Conservation (phyloP, 139 green algal genomes). For the Ettlia oleoabundans region DNA sequence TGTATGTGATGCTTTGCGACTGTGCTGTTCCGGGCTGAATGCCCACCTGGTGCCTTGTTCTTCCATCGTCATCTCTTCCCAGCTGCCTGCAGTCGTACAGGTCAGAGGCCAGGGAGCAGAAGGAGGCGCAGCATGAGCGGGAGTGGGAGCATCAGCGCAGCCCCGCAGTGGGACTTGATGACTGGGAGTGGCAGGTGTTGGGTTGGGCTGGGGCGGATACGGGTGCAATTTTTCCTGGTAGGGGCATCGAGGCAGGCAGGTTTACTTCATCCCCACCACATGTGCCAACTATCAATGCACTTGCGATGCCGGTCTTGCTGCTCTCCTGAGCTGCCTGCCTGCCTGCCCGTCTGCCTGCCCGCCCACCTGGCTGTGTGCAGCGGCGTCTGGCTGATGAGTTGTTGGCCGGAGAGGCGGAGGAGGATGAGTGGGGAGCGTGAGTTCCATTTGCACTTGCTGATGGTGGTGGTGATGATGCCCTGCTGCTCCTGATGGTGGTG, state of each 20-base stretch:
- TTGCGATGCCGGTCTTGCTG: no score
- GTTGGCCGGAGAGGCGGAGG: slow-evolving; percentile 18
- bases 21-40: no score
- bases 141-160: slow-evolving; percentile 1
- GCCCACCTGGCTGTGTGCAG: not conserved
- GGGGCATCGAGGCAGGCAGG: no score
- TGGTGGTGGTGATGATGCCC: no score
- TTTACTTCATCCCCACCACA: no score
- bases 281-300: no score
- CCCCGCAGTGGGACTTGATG: not conserved
- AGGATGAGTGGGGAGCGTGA: slow-evolving; percentile 37
- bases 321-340: not conserved
- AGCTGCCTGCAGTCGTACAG: slow-evolving; percentile 2
- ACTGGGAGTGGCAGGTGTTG: slow-evolving; percentile 21
- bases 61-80: not conserved
- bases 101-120: not conserved
- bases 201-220: no score
- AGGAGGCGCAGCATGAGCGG: slow-evolving; percentile 1
- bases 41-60: not conserved
- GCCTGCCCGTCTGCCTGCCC: not conserved
- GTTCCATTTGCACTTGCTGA: no score
- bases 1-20: no score
- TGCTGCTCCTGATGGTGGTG: no score
- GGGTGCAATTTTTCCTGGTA: no score
- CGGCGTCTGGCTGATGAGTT: slow-evolving; percentile 16